Evolutionary conservation across 163 green algal species (phyloP), one percentile per base, ranked within the genome.

Genomic region (Smithsoniella earleae): DNA sequence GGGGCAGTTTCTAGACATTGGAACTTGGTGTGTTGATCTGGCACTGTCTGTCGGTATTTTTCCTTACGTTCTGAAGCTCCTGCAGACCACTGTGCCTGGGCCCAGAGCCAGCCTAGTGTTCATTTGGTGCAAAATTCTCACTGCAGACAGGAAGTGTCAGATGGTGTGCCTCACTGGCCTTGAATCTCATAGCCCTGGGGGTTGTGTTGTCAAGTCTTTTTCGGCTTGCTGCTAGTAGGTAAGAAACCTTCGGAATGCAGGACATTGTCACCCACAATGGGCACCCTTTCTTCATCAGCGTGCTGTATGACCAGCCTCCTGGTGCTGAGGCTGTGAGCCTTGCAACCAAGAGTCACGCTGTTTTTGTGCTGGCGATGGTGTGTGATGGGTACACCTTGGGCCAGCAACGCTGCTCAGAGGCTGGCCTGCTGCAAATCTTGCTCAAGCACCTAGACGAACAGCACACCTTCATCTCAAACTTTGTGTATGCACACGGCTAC

Each of bases 101-200:
- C 84, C 98, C 73, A 82, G 93, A 10, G 82, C 91, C 37, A 97
- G 95, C 30, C 87, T 99, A n/a, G 89, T 98, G 22, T 97, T 97
- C 85, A 99, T 99, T 75, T 99, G 94, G 94, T 90, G 91, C 74
- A 98, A 98, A 81, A 96, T 99, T 45, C 81, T 99, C 62, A 91
- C 94, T 4, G 87, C 96, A 58, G 94, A 99, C 82, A 77, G 80
- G 16, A 86, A 84, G 74, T 91, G 85, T 74, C 89, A 90, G 78
- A 34, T 33, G 58, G 82, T 82, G 63, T 3, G 44, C 2, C 40
- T 49, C n/a, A n/a, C n/a, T n/a, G n/a, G n/a, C n/a, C n/a, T n/a
- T n/a, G n/a, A n/a, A n/a, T n/a, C n/a, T n/a, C n/a, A n/a, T n/a
- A n/a, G n/a, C n/a, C n/a, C n/a, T n/a, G n/a, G n/a, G n/a, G n/a